Evolutionary conservation across 2,329 filamentous ascomycete genomes (phyloP).

Genomic region (Alternaria sp.): DNA sequence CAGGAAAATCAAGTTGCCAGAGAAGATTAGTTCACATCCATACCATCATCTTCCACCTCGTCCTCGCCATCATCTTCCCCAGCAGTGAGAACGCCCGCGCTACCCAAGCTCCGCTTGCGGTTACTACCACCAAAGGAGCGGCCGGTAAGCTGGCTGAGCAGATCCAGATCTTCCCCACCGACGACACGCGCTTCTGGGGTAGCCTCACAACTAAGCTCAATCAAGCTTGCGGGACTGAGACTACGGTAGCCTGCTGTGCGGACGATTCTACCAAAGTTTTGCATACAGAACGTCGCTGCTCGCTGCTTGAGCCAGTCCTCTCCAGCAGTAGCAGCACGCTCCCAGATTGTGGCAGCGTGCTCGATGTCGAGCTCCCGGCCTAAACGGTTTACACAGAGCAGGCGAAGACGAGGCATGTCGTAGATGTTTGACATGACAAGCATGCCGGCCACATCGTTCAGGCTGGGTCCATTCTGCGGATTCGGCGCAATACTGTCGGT

Average conservation of each 20-base stretch:
- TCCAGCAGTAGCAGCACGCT: conserved; percentile 85
- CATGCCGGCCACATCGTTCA: conserved; percentile 89
- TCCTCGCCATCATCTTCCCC: conserved; percentile 55
- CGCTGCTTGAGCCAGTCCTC: conserved; percentile 94
- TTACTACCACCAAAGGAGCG: conserved; percentile 49
- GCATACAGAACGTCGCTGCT: conserved; percentile 86
- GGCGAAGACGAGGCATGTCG: conserved; percentile 90
- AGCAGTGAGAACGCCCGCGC: conserved; percentile 47
- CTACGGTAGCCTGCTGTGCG: conserved; percentile 86
- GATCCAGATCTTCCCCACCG: conserved; percentile 81
- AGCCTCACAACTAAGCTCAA: conserved; percentile 92
- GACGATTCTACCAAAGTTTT: conserved; percentile 93
- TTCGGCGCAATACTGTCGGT: conserved; percentile 79
- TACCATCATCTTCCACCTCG: conserved; percentile 54
- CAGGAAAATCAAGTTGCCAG: neutral
- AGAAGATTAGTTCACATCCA: conserved; percentile 49
- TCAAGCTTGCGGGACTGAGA: conserved; percentile 78
- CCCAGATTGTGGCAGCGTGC: conserved; percentile 95
- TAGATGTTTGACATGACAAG: conserved; percentile 98
- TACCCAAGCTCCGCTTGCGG: conserved; percentile 55
- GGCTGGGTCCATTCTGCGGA: conserved; percentile 60
- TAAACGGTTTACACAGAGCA: conserved; percentile 89
- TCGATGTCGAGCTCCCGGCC: conserved; percentile 92
- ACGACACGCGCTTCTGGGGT: conserved; percentile 92
- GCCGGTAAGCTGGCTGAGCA: conserved; percentile 60